Conservation (phyloP, 2,329 filamentous ascomycete genomes). For the Penicillium sp. region DNA sequence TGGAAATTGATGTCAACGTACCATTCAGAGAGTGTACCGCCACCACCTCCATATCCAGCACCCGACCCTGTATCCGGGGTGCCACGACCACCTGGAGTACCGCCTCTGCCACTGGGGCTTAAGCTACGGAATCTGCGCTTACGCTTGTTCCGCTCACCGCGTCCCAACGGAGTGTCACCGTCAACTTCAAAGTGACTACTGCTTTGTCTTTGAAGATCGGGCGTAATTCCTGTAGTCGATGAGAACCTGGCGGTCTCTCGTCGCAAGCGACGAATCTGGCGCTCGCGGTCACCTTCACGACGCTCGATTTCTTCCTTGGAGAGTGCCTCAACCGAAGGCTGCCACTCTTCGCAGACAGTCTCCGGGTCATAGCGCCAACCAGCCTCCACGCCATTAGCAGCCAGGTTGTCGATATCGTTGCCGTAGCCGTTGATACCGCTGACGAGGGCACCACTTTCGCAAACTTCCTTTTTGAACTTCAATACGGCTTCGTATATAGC, state of each 20-base stretch:
- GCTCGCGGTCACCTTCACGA: conserved; percentile 88
- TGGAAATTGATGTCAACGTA: conserved; percentile 23
- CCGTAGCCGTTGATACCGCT: conserved; percentile 67
- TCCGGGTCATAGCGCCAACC: conserved; percentile 97
- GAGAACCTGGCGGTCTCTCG: conserved; percentile 92
- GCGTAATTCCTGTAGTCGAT: conserved; percentile 77
- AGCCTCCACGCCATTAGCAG: conserved; percentile 76
- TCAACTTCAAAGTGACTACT: conserved; percentile 60
- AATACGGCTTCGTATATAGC: conserved; percentile 95
- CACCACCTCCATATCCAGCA: conserved; percentile 69
- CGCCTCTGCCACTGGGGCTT: conserved; percentile 71
- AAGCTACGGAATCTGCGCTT: conserved; percentile 89
- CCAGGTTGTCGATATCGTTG: conserved; percentile 82
- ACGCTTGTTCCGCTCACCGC: conserved; percentile 92
- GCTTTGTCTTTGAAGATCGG: conserved; percentile 65
- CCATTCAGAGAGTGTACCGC: conserved; percentile 66
- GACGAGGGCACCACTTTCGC: conserved; percentile 87
- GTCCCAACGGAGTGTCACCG: conserved; percentile 78
- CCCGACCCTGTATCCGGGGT: conserved; percentile 70
- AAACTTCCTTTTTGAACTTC: conserved; percentile 92
- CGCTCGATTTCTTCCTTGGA: conserved; percentile 98
- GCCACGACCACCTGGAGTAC: conserved; percentile 69
- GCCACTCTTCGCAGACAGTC: conserved; percentile 80
- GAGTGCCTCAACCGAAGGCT: conserved; percentile 76
- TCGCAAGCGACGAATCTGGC: conserved; percentile 81